phyloP scores from a whole-genome alignment of 164 flowering plant genomes.

The Akebia trifoliata region DNA sequence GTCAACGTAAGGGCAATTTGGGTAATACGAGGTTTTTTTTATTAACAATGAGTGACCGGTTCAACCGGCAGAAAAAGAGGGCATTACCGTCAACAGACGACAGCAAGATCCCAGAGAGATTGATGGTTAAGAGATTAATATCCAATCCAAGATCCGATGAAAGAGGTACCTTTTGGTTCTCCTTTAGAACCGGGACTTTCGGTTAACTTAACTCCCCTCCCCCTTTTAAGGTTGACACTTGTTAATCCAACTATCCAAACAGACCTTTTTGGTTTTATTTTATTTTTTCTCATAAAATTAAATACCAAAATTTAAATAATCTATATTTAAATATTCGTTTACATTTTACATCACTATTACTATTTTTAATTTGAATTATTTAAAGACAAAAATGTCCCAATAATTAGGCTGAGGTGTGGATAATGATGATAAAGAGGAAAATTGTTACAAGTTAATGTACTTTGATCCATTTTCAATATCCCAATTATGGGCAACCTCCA shows the following conservation, averaged over 20 bases:
- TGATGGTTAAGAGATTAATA: slow-evolving; percentile 7
- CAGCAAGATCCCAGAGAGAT: not conserved
- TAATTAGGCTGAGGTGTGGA: no score
- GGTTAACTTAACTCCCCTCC: not conserved
- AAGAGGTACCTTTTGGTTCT: slow-evolving; percentile 5
- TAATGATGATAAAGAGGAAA: no score
- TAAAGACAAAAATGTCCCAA: no score
- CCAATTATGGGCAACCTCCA: no score
- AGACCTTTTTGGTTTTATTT: not conserved
- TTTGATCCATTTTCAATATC: no score
- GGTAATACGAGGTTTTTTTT: not conserved
- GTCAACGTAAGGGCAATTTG: slow-evolving; percentile 4
- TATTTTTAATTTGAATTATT: no score
- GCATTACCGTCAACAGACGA: slow-evolving; percentile 15
- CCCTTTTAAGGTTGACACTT: not conserved
- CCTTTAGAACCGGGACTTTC: slow-evolving; percentile 25
- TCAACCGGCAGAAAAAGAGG: slow-evolving; percentile 27
- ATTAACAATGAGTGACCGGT: slow-evolving; percentile 18
- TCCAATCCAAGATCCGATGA: slow-evolving; percentile 8
- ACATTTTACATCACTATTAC: no score
- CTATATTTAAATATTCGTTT: no score
- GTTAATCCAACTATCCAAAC: not conserved
- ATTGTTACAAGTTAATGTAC: no score
- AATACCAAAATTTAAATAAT: no score
- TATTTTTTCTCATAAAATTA: no score